phyloP scores from a whole-genome alignment of 768 basidiomycete species.

The Clavaria fumosa region DNA sequence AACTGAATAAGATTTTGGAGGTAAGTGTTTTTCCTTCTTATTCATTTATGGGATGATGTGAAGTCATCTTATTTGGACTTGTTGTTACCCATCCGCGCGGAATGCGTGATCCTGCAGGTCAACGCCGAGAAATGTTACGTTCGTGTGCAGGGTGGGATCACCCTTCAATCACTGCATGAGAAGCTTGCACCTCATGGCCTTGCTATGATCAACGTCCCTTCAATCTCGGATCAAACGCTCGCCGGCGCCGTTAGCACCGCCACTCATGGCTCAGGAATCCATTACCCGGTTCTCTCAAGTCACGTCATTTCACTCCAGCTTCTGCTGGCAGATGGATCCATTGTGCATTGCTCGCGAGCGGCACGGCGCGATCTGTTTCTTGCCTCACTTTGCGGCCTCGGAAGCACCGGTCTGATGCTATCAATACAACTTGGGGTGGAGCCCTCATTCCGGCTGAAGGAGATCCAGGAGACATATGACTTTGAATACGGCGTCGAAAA shows the following conservation, averaged over 20 bases:
- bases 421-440: slow-evolving; percentile 66
- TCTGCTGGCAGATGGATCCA: slow-evolving; percentile 60
- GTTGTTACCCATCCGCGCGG: not conserved
- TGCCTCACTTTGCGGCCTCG: slow-evolving; percentile 83
- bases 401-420: slow-evolving; percentile 79
- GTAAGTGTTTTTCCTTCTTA: slow-evolving; percentile 31
- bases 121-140: slow-evolving; percentile 52
- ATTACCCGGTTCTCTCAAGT: slow-evolving; percentile 68
- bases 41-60: slow-evolving; percentile 9
- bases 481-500: slow-evolving; percentile 49
- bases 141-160: slow-evolving; percentile 65
- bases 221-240: slow-evolving; percentile 92
- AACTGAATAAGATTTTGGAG: slow-evolving; percentile 57
- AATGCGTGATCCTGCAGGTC: slow-evolving; percentile 32
- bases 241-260: slow-evolving; percentile 88
- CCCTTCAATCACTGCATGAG: slow-evolving; percentile 56
- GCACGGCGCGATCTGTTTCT: slow-evolving; percentile 65
- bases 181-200: slow-evolving; percentile 50
- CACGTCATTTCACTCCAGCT: slow-evolving; percentile 63
- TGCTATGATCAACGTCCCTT: slow-evolving; percentile 86
- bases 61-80: slow-evolving; percentile 10
- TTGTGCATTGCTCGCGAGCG: slow-evolving; percentile 48
- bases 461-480: slow-evolving; percentile 41
- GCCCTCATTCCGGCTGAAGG: slow-evolving; percentile 65
- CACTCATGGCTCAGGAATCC: slow-evolving; percentile 82